Conservation (phyloP, 805 yeast genomes). For the Yamadazyma endophytica region DNA sequence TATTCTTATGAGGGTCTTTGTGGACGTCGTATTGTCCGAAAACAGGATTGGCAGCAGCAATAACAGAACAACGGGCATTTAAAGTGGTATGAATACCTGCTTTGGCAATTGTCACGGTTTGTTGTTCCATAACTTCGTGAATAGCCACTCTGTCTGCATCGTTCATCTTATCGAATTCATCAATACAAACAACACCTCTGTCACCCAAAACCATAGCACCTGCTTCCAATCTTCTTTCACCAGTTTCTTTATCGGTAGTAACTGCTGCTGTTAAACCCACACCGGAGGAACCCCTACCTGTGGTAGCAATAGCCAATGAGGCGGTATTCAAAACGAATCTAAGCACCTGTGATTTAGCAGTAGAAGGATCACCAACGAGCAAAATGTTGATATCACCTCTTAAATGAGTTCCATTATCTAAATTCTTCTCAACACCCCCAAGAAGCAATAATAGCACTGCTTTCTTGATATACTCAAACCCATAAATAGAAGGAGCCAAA, state of each 20-base stretch:
- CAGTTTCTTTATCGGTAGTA: constrained; percentile 93
- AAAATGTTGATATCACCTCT: constrained; percentile 96
- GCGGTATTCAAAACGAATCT: constrained; percentile 95
- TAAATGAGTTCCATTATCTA: constrained; percentile 92
- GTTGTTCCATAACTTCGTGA: constrained; percentile 99
- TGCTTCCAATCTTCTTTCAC: constrained; percentile 93
- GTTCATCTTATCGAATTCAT: constrained; percentile 97
- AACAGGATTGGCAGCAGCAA: constrained; percentile 97
- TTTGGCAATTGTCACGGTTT: constrained; percentile 95
- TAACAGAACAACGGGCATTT: constrained; percentile 93
- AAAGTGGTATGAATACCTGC: constrained; percentile 97
- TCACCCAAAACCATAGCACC: constrained; percentile 99
- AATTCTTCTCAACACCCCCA: constrained; percentile 92
- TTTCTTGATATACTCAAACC: constrained; percentile 84
- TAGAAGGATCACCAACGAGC: constrained; percentile 98
- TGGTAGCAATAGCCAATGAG: constrained; percentile 91
- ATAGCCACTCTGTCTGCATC: constrained; percentile 96
- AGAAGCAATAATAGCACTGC: constrained; percentile 87
- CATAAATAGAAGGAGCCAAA: constrained; percentile 93
- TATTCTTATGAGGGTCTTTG: constrained; percentile 93
- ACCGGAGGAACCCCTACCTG: constrained; percentile 99
- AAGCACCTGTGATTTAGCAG: constrained; percentile 94
- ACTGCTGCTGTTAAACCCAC: constrained; percentile 99
- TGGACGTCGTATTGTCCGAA: constrained; percentile 95
- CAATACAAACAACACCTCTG: constrained; percentile 95